phyloP scores from a whole-genome alignment of 2,329 filamentous ascomycete genomes.

The Xylariaceae sp. region DNA sequence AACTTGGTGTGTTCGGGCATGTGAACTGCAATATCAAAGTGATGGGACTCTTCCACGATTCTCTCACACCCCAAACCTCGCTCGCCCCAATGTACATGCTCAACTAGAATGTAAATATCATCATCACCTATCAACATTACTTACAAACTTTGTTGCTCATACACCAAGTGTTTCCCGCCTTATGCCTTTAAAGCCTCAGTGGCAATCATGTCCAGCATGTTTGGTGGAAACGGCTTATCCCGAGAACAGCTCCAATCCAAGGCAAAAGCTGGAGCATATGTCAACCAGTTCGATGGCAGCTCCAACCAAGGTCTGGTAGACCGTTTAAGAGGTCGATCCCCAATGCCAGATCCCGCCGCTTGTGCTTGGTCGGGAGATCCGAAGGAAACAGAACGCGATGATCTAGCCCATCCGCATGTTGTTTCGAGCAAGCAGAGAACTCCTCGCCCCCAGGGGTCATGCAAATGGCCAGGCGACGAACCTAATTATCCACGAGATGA shows the following conservation, averaged over 20 bases:
- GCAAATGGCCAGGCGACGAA: constrained; percentile 14
- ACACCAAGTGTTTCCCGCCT: too few species aligned
- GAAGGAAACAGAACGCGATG: constrained; percentile 26
- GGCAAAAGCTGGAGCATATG: constrained; percentile 7
- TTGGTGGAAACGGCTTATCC: constrained; percentile 11
- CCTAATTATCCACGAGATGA: neutral
- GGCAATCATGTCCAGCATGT: neutral
- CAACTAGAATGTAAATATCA: too few species aligned
- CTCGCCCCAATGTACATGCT: too few species aligned
- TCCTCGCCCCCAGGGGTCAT: constrained; percentile 3
- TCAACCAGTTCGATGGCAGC: constrained; percentile 14
- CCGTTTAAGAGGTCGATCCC: neutral
- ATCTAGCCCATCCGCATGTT: constrained; percentile 21
- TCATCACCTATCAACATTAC: too few species aligned
- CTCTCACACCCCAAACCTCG: too few species aligned
- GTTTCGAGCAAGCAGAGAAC: constrained; percentile 4
- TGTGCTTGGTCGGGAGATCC: constrained; percentile 28
- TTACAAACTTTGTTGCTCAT: too few species aligned
- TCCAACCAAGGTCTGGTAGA: neutral
- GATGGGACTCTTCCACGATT: too few species aligned
- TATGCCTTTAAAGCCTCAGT: too few species aligned
- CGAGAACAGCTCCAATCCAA: constrained; percentile 12
- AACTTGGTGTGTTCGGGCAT: too few species aligned
- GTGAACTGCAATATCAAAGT: too few species aligned
- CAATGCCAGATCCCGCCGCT: constrained; percentile 6